phyloP scores from a whole-genome alignment of 163 green algal species.

The Scenedesmus sp. region DNA sequence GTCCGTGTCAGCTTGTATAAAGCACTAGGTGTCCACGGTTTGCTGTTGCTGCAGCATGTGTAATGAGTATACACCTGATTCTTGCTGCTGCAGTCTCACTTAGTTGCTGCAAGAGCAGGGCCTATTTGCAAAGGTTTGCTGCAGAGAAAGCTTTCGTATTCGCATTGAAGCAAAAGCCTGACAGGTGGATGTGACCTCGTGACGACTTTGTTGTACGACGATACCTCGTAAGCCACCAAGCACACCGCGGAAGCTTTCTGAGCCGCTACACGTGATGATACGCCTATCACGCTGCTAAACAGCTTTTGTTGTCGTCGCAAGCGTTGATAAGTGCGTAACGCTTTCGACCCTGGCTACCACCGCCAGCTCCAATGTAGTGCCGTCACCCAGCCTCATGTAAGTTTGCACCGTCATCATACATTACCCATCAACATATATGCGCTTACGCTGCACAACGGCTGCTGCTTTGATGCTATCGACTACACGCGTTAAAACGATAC shows the following conservation, averaged over 20 bases:
- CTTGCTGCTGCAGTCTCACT: too few species aligned
- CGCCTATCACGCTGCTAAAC: too few species aligned
- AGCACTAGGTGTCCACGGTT: too few species aligned
- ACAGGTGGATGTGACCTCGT: not conserved
- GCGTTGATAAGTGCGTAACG: not conserved
- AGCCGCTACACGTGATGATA: too few species aligned
- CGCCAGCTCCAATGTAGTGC: not conserved
- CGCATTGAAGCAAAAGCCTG: not conserved
- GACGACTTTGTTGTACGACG: not conserved
- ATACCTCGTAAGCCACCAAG: not conserved
- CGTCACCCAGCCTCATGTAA: not conserved
- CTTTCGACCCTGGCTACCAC: not conserved
- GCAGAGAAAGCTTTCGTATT: too few species aligned
- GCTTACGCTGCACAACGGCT: not conserved
- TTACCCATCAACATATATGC: not conserved
- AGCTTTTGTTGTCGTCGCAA: not conserved
- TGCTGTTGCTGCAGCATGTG: too few species aligned
- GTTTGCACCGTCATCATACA: not conserved
- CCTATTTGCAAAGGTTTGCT: too few species aligned
- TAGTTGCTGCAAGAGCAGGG: too few species aligned
- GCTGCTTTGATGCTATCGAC: not conserved
- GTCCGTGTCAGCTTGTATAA: too few species aligned
- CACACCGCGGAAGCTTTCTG: too few species aligned
- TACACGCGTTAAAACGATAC: not conserved
- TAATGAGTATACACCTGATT: too few species aligned